phyloP scores from a whole-genome alignment of 2,329 filamentous ascomycete species.

The Colletotrichum coccodes region DNA sequence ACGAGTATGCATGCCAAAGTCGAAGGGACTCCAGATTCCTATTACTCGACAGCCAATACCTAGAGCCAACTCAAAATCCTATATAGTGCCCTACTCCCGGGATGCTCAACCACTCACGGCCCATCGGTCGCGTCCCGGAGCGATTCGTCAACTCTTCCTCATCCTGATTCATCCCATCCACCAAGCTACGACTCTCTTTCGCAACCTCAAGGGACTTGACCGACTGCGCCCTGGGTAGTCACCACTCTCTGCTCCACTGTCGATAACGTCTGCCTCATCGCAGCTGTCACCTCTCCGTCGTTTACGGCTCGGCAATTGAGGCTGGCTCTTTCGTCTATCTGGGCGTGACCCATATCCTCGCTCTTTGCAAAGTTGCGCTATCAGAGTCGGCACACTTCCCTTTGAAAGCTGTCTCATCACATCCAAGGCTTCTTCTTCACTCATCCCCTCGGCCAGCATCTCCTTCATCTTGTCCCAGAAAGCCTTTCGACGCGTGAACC shows the following conservation, averaged over 20 bases:
- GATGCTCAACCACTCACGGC: background rate
- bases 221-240: background rate
- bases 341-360: background rate
- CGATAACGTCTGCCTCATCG: background rate
- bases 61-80: background rate
- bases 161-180: background rate
- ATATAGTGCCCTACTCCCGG: background rate
- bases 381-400: conserved; percentile 6
- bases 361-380: conserved; percentile 7
- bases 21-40: no score
- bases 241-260: background rate
- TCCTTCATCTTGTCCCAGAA: conserved; percentile 29
- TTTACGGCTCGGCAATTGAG: background rate
- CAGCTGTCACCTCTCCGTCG: background rate
- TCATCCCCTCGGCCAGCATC: conserved; percentile 9
- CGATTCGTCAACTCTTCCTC: background rate
- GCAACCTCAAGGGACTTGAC: background rate
- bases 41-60: background rate
- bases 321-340: background rate
- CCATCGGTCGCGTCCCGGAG: background rate
- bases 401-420: background rate
- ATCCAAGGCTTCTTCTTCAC: conserved; percentile 17
- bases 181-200: background rate
- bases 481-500: conserved; percentile 30
- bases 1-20: no score